Conservation (phyloP, 495 filamentous ascomycete species). For the Aspergillus asperescens region DNA sequence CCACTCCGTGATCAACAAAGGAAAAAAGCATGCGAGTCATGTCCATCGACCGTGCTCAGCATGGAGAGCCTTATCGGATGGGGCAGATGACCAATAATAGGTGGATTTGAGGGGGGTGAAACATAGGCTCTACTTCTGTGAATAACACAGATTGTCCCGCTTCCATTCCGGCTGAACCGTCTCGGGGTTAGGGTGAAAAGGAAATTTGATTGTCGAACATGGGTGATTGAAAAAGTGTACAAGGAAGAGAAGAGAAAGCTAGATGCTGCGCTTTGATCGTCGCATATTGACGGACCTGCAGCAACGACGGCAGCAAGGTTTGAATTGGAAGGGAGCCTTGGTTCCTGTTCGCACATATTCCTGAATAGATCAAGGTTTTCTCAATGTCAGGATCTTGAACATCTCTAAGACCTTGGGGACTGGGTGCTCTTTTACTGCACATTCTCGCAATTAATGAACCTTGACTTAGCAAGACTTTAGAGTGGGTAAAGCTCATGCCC, state of each 20-base stretch:
- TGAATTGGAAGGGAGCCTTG: not conserved
- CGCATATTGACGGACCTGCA: not conserved
- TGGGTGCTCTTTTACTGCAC: not conserved
- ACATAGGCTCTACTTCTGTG: not conserved
- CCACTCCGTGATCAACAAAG: constrained; percentile 2
- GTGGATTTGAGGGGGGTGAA: constrained; percentile 3
- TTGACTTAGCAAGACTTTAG: not conserved
- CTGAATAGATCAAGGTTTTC: not conserved
- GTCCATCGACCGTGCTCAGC: constrained; percentile 12
- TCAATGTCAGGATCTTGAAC: not conserved
- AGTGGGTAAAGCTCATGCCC: not conserved
- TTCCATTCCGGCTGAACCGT: too few species aligned
- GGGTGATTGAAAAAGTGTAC: not conserved
- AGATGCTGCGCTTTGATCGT: not conserved
- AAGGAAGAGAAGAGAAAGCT: not conserved
- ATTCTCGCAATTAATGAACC: not conserved
- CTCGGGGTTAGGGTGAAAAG: too few species aligned
- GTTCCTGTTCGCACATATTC: not conserved
- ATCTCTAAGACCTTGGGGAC: not conserved
- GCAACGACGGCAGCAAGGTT: not conserved
- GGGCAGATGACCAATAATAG: constrained; percentile 16
- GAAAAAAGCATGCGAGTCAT: constrained; percentile 3
- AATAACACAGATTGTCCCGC: not conserved
- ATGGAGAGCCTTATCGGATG: too few species aligned
- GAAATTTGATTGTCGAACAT: too few species aligned